Conservation (phyloP, 352 stramenopile genomes). For the Bremia lactucae region DNA sequence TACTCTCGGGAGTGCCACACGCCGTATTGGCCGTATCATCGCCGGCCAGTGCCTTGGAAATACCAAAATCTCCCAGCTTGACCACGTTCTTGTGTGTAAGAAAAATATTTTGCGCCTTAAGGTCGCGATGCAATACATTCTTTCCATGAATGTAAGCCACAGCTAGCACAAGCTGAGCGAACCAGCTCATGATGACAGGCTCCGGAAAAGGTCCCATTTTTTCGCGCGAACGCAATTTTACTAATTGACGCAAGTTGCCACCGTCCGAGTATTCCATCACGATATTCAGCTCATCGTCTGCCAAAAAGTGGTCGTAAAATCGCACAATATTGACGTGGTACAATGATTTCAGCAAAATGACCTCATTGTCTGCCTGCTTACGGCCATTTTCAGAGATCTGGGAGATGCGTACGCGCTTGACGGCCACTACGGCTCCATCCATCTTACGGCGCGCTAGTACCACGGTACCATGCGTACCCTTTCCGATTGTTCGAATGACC, state of each 20-base stretch:
- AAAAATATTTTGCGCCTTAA: constrained; percentile 86
- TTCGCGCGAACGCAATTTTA: constrained; percentile 65
- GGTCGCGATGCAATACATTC: constrained; percentile 80
- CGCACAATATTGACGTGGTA: constrained; percentile 87
- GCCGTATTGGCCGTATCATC: constrained; percentile 75
- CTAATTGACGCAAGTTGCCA: constrained; percentile 73
- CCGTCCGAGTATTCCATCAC: constrained; percentile 84
- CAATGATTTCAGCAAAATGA: constrained; percentile 82
- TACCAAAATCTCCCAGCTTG: constrained; percentile 83
- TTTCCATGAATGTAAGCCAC: constrained; percentile 85
- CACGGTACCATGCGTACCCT: constrained; percentile 78
- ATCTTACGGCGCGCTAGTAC: constrained; percentile 65
- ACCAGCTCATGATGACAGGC: constrained; percentile 81
- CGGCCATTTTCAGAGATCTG: constrained; percentile 75
- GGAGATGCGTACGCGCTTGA: constrained; percentile 76
- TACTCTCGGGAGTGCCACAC: constrained; percentile 79
- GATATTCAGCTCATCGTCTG: constrained; percentile 82
- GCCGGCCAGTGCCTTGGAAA: constrained; percentile 75
- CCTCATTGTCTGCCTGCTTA: constrained; percentile 84
- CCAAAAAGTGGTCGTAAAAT: constrained; percentile 85
- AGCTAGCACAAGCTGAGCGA: constrained; percentile 74
- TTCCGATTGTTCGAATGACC: constrained; percentile 79
- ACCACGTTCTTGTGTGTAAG: constrained; percentile 81
- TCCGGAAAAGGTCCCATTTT: constrained; percentile 81
- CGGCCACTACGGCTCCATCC: constrained; percentile 70